Conservation (phyloP, 2,329 filamentous ascomycete genomes). For the Clarireedia sp. region DNA sequence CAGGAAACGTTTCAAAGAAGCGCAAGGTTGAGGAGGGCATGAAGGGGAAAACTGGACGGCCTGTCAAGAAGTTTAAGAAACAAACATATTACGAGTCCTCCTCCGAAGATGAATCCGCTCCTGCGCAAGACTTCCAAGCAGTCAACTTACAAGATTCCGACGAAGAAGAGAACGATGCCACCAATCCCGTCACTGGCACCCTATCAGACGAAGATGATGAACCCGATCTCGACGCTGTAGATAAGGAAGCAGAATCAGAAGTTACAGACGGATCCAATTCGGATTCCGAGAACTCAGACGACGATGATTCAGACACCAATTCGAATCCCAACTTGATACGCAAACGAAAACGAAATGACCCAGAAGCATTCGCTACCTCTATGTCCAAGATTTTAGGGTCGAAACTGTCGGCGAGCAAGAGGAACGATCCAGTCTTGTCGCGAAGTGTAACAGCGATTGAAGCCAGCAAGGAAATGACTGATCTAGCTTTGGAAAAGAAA, state of each 20-base stretch:
- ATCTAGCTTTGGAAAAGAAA: constrained; percentile 72
- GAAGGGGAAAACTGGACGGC: constrained; percentile 38
- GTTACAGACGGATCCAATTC: constrained; percentile 33
- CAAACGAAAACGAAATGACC: constrained; percentile 85
- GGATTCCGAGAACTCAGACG: constrained; percentile 24
- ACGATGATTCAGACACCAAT: constrained; percentile 32
- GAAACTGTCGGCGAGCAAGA: constrained; percentile 74
- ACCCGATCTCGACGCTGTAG: constrained; percentile 13
- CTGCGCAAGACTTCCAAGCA: constrained; percentile 38
- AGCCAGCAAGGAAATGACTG: constrained; percentile 62
- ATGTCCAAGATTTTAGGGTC: constrained; percentile 88
- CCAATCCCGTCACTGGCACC: constrained; percentile 19
- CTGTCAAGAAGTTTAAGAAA: constrained; percentile 53
- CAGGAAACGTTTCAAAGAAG: constrained; percentile 36
- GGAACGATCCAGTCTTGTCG: constrained; percentile 83
- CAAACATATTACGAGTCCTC: constrained; percentile 53
- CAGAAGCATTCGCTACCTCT: constrained; percentile 81
- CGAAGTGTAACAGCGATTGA: constrained; percentile 69
- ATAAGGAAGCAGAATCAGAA: constrained; percentile 22
- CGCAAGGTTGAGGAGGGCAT: constrained; percentile 53
- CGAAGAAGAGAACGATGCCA: constrained; percentile 26
- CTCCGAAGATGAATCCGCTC: constrained; percentile 36
- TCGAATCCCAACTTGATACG: constrained; percentile 35
- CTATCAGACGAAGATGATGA: constrained; percentile 25
- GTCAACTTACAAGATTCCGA: constrained; percentile 39